Evolutionary conservation across 2,329 filamentous ascomycete genomes (phyloP), one percentile per base, ranked within the genome.

Genomic region (Ceratocystiopsis brevicomis): DNA sequence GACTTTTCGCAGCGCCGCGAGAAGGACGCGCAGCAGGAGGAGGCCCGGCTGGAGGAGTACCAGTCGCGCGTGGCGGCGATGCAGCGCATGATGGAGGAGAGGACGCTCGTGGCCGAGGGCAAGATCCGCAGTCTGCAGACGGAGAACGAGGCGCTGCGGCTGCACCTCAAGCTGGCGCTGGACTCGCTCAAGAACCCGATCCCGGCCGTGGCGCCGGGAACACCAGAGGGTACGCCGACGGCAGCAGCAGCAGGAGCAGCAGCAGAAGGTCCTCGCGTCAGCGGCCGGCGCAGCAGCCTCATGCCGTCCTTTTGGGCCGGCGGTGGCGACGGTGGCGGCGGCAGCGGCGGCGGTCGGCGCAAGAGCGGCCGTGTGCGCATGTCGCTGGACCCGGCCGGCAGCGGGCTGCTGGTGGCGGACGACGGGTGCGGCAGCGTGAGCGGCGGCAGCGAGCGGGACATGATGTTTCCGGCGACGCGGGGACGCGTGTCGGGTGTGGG

Each of bases 51-150:
- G 19, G 90, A 96, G 53, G 86, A 94, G 59, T 98, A 96, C 61
- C 90, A 98, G 64, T 77, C 78, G 50, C 82, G 87, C 54, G 90
- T 98, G 16, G 71, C 76, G 40, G 75, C 80, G 45, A 86, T 98
- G 81, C 86, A 96, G 60, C 78, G 87, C 47, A 74, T 93, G 60
- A 95, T 95, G 87, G 87, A 96, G 59, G 90, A 98, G 63, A 81
- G 79, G 49, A 76, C 81, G 47, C 80, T 92, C 59, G 82, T 96
- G 14, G 79, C 82, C 30, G 88, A 96, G 57, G 85, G 81, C 64
- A 95, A 94, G 69, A 94, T 98, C 57, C 78, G 85, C 51, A 84
- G 81, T 49, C 64, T 98, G 43, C 81, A 82, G 58, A 87, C 82
- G 1, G 76, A 98, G 64, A 95, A 94, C 49, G 88, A 95, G 55